Conservation (phyloP, 1,139 yeast species). For the Geotrichum aggregatum region DNA sequence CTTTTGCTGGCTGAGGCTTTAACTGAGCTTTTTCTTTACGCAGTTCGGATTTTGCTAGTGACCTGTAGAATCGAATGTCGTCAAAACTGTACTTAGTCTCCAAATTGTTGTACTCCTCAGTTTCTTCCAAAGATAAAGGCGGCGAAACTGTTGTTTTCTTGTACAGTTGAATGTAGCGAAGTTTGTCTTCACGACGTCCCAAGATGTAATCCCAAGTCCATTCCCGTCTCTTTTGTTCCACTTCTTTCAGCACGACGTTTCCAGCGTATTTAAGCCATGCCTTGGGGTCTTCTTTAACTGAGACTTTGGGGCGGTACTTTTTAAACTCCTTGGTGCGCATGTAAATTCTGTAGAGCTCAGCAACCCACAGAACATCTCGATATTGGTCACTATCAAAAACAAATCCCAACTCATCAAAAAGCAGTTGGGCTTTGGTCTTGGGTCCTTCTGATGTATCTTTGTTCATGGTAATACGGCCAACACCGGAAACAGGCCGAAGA, state of each 20-base stretch:
- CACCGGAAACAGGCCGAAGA: conserved; percentile 83
- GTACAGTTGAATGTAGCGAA: conserved; percentile 66
- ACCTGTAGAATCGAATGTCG: conserved; percentile 79
- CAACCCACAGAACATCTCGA: conserved; percentile 72
- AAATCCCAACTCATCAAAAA: conserved; percentile 83
- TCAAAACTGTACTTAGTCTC: conserved; percentile 65
- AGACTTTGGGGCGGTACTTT: conserved; percentile 58
- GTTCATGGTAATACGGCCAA: conserved; percentile 75
- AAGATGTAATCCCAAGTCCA: conserved; percentile 89
- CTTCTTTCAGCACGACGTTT: conserved; percentile 64
- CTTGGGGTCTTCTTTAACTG: conserved; percentile 63
- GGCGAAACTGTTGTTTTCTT: conserved; percentile 41
- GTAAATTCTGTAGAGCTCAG: conserved; percentile 77
- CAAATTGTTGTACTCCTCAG: conserved; percentile 46
- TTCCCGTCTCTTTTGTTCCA: conserved; percentile 71
- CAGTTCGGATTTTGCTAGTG: conserved; percentile 65
- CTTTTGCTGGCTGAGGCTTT: conserved; percentile 19
- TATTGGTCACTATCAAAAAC: conserved; percentile 84
- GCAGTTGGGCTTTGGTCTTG: conserved; percentile 67
- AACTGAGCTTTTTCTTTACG: conserved; percentile 48
- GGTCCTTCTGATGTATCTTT: conserved; percentile 65
- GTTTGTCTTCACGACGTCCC: conserved; percentile 67
- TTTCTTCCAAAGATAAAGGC: conserved; percentile 39
- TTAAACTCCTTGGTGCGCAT: conserved; percentile 72
- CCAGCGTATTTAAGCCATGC: conserved; percentile 85